A percentile compares a stretch with the other conserved stretches of the same genome.
phyloP scores from a whole-genome alignment of 73 alveolate species.

The Paramecium sexaurelia region DNA sequence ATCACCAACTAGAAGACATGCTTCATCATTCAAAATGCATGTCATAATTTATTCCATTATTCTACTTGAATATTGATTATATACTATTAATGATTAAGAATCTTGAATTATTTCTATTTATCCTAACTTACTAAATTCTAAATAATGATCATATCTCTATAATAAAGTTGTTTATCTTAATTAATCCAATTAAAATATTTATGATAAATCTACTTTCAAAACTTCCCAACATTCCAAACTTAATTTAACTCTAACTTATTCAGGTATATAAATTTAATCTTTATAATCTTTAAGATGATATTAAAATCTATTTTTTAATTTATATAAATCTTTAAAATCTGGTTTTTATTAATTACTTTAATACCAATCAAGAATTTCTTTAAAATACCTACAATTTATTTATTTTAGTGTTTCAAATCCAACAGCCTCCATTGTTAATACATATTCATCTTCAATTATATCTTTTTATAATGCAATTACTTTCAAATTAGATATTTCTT shows the following conservation, averaged over 20 bases:
- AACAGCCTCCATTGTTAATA: not conserved
- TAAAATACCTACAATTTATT: not conserved
- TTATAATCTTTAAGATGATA: not conserved
- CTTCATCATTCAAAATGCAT: conserved; percentile 81
- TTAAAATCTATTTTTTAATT: not conserved
- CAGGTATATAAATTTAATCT: conserved; percentile 5
- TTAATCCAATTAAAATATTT: not conserved
- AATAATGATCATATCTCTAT: conserved; percentile 8
- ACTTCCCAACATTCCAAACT: not conserved
- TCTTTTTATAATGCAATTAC: conserved; percentile 69
- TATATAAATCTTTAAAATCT: not conserved
- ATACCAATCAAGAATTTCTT: not conserved
- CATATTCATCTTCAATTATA: not conserved
- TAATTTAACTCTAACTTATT: conserved; percentile 20
- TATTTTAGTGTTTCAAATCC: not conserved
- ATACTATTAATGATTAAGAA: conserved; percentile 55
- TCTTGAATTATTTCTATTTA: conserved; percentile 9
- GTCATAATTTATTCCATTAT: conserved; percentile 75
- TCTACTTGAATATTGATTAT: conserved; percentile 72
- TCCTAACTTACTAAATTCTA: conserved; percentile 31
- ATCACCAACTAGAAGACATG: conserved; percentile 93
- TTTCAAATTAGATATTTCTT: conserved; percentile 69
- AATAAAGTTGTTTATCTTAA: not conserved
- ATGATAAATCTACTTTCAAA: not conserved
- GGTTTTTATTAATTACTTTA: not conserved